phyloP scores from a whole-genome alignment of 768 basidiomycete species.

The Leccinum olivaceopallidum region DNA sequence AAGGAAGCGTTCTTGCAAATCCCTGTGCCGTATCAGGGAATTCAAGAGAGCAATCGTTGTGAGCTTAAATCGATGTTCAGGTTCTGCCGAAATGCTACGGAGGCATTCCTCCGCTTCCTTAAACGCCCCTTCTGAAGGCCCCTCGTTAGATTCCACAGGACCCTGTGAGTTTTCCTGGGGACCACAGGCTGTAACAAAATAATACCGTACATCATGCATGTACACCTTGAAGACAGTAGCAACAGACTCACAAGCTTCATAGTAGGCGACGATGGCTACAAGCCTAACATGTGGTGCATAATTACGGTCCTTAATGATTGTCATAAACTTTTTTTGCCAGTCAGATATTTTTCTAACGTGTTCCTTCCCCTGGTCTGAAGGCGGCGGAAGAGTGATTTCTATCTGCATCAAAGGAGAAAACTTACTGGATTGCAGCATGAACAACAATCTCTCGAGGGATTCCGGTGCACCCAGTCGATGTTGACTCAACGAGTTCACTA shows the following conservation, averaged over 20 bases:
- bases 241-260: conserved; percentile 19
- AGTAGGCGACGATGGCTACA: conserved; percentile 24
- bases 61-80: too few relatives aligned
- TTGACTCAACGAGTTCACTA: too few relatives aligned
- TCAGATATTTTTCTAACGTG: conserved; percentile 13
- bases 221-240: too few relatives aligned
- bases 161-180: neutral
- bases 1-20: conserved; percentile 17
- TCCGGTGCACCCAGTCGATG: too few relatives aligned
- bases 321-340: conserved; percentile 12
- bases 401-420: neutral
- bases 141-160: neutral
- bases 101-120: neutral
- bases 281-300: conserved; percentile 19
- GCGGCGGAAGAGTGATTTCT: neutral
- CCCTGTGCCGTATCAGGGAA: conserved; percentile 21
- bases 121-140: conserved; percentile 4
- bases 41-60: conserved; percentile 16
- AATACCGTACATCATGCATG: neutral
- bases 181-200: conserved; percentile 2
- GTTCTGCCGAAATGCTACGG: too few relatives aligned
- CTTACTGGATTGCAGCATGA: too few relatives aligned
- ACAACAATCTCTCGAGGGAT: too few relatives aligned
- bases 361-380: conserved; percentile 19
- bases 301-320: conserved; percentile 5